phyloP scores from a whole-genome alignment of 495 filamentous ascomycete genomes.

The Daldinia loculata region DNA sequence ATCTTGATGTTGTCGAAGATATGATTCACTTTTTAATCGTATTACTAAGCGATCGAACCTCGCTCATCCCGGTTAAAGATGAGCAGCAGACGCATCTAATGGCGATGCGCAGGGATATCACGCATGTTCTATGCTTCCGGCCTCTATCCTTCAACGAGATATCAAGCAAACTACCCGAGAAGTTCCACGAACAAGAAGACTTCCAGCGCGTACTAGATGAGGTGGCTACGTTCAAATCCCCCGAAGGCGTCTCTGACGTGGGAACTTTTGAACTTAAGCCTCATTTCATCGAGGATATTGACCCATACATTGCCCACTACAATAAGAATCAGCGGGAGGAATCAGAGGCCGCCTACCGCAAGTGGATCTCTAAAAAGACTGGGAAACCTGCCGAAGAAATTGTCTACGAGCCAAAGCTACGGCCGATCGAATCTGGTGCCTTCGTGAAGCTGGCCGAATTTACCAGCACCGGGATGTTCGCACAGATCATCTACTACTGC shows the following conservation, averaged over 20 bases:
- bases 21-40: constrained; percentile 94
- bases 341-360: constrained; percentile 85
- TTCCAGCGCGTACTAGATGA: constrained; percentile 84
- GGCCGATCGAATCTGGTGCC: constrained; percentile 75
- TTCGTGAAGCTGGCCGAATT: constrained; percentile 80
- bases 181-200: constrained; percentile 81
- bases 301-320: constrained; percentile 95
- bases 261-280: constrained; percentile 93
- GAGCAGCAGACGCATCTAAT: constrained; percentile 70
- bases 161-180: constrained; percentile 79
- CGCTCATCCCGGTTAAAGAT: constrained; percentile 75
- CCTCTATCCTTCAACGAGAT: constrained; percentile 94
- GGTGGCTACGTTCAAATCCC: constrained; percentile 86
- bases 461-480: constrained; percentile 83
- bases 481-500: constrained; percentile 88
- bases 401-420: constrained; percentile 90
- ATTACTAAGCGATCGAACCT: constrained; percentile 84
- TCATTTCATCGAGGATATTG: constrained; percentile 82
- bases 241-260: constrained; percentile 89
- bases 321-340: constrained; percentile 98
- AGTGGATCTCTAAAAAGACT: constrained; percentile 85
- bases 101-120: constrained; percentile 86
- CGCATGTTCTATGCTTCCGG: constrained; percentile 94
- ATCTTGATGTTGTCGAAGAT: constrained; percentile 92
- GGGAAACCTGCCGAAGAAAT: constrained; percentile 82